Evolutionary conservation across 148 eudicot species (phyloP), one percentile per base, ranked within the genome.

Genomic region (Camellia lanceoleosa): DNA sequence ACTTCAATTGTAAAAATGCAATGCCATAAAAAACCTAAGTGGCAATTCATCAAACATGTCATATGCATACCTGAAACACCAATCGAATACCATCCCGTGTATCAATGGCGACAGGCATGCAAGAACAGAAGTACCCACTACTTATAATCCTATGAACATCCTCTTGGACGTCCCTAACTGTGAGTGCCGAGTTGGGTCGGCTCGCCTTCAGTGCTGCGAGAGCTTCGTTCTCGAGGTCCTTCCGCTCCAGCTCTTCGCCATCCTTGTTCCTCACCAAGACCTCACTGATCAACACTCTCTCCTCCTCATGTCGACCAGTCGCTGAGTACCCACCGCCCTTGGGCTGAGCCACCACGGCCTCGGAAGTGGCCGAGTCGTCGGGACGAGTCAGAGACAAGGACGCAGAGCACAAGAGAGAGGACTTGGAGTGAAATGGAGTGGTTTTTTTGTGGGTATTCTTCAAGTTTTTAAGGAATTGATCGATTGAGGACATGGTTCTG

Each of bases 21-120:
- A 30, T 30, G 38, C 38, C 38, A n/a, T 18, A 16, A 60, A 60
- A 60, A 11, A 15, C 12, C 64, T 16, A 4, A 60, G 64, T 20
- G 18, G n/a, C 15, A 19, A 44, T 68, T 43, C 15, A 68, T 16
- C 73, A 2, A 69, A 38, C 44, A 16, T 18, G 2, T 18, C 67
- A n/a, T n/a, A 42, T n/a, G 3, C n/a, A 71, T 90, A 94, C 99
- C 98, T 96, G 95, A 88, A 92, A 96, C 68, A 93, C 88, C 84
- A 96, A 81, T 51, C 99, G 88, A 79, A 96, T 96, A 23, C 99
- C 99, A 68, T 96, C 99, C 69, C 98, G 86, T 2, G 99, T 94
- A 86, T 94, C 99, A 2, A 91, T 91, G 5, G 99, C 98, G 5
- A 96, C 92, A 4, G 99, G 99, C 90, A 94, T 85, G 85, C 99